Evolutionary conservation across 2,329 filamentous ascomycete genomes (phyloP), one percentile per base, ranked within the genome.

Genomic region (Verticillium dahliae): DNA sequence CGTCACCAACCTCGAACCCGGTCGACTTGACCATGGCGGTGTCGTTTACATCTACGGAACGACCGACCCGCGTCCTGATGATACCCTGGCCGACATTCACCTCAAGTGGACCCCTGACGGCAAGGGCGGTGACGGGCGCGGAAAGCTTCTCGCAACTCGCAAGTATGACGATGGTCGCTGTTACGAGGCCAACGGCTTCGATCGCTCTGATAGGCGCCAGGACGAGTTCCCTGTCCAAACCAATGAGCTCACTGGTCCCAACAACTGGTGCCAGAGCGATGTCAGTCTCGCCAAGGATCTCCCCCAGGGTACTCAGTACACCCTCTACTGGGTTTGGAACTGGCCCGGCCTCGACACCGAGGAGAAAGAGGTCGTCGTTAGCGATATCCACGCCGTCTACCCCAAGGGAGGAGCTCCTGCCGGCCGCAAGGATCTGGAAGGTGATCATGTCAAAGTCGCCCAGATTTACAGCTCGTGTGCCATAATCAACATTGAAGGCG

Each of bases 271-370:
- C 76, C 93, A 97, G 74, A 88, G 88, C 39, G 88, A 95, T 70
- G 78, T 97, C 57, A 81, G 87, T 69, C 78, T 99, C 14, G 95
- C 95, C 0, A 71, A 79, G 5, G 83, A 90, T 67, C 78, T 86
- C 56, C 74, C 82, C n/a, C 73, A 80, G 10, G 86, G 86, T 55
- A 83, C 87, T 35, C 81, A 82, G 34, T 91, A 93, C 73, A 94
- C 92, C 3, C 76, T 97, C 59, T 96, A 97, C 80, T 98, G 94
- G 94, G 89, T 97, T 56, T 98, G 95, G 95, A 90, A 96, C 74
- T 99, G 92, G 91, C 88, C 89, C 2, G 88, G 85, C 14, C 79
- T 86, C 45, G 74, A 82, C 65, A 67, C 75, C 39, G 71, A 74
- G 15, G 81, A 74, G 60, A 52, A 52, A 18, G 45, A n/a, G 5